Conservation (phyloP, 441 rosid genomes). For the Populus hybrid region DNA sequence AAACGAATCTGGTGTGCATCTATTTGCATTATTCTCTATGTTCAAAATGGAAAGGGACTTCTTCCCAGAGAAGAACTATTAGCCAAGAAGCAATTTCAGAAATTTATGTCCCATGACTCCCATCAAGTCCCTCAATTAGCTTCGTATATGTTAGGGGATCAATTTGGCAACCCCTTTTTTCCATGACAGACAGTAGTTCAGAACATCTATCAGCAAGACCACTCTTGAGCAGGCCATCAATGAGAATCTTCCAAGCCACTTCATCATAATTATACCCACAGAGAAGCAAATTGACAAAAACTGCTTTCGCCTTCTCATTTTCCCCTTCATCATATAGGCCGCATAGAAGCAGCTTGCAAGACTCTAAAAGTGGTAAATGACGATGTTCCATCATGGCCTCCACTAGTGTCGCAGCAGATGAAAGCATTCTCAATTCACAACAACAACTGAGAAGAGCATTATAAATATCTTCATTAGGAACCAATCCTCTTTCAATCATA, state of each 20-base stretch:
- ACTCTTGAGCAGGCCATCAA: slow-evolving; percentile 67
- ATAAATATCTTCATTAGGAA: slow-evolving; percentile 49
- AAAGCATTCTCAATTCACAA: slow-evolving; percentile 44
- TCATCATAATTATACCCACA: slow-evolving; percentile 68
- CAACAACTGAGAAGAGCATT: slow-evolving; percentile 59
- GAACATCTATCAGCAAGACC: slow-evolving; percentile 50
- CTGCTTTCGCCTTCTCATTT: slow-evolving; percentile 44
- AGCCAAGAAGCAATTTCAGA: not conserved
- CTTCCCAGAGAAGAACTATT: not conserved
- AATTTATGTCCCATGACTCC: slow-evolving; percentile 21
- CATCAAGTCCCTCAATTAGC: slow-evolving; percentile 56
- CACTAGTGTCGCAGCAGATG: slow-evolving; percentile 45
- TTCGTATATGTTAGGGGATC: slow-evolving; percentile 58
- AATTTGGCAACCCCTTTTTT: slow-evolving; percentile 49
- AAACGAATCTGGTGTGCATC: slow-evolving; percentile 1
- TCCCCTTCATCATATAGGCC: slow-evolving; percentile 53
- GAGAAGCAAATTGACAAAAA: slow-evolving; percentile 46
- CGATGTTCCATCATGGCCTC: slow-evolving; percentile 55
- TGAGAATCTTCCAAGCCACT: slow-evolving; percentile 72
- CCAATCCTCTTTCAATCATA: slow-evolving; percentile 50
- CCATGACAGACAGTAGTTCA: slow-evolving; percentile 61
- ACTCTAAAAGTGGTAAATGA: slow-evolving; percentile 61
- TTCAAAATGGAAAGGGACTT: not conserved
- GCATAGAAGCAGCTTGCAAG: slow-evolving; percentile 53
- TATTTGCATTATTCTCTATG: slow-evolving; percentile 1